Conservation (phyloP, 2,329 filamentous ascomycete species). For the Cercospora janseana region DNA sequence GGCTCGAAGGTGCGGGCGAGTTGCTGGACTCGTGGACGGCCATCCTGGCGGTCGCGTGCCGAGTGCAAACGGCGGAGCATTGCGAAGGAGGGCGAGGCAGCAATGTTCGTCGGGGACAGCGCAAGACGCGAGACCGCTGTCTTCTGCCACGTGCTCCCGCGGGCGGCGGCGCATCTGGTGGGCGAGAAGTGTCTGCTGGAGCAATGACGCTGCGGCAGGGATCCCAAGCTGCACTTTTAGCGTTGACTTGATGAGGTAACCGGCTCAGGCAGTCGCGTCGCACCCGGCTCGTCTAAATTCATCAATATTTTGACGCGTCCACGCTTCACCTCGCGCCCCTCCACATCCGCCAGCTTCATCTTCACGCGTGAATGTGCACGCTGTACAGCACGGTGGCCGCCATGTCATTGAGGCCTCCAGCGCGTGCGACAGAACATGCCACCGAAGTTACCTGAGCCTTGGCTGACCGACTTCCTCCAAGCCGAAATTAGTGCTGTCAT, state of each 20-base stretch:
- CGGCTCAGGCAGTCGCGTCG: too few species aligned
- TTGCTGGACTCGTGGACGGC: slow-evolving; percentile 27
- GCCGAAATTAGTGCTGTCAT: slow-evolving; percentile 31
- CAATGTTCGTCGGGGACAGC: too few species aligned
- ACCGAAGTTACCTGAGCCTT: slow-evolving; percentile 26
- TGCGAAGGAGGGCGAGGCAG: too few species aligned
- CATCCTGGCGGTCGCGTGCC: slow-evolving; percentile 21
- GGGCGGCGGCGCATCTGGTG: background rate
- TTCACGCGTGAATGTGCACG: background rate
- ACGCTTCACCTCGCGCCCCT: too few species aligned
- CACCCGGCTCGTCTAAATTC: too few species aligned
- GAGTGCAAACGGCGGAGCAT: background rate
- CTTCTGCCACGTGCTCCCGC: too few species aligned
- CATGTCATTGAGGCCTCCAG: slow-evolving; percentile 7
- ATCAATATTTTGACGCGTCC: too few species aligned
- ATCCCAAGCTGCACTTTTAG: background rate
- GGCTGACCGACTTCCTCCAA: slow-evolving; percentile 33
- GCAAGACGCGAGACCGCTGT: too few species aligned
- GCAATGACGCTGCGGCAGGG: slow-evolving; percentile 10
- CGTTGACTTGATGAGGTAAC: too few species aligned
- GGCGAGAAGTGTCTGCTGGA: background rate
- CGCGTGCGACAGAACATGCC: slow-evolving; percentile 19
- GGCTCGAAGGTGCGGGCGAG: slow-evolving; percentile 33
- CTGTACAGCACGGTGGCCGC: background rate
- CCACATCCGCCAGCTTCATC: background rate